phyloP scores from a whole-genome alignment of 371 early-diverging fungal genomes.

The Dichotomocladium elegans region DNA sequence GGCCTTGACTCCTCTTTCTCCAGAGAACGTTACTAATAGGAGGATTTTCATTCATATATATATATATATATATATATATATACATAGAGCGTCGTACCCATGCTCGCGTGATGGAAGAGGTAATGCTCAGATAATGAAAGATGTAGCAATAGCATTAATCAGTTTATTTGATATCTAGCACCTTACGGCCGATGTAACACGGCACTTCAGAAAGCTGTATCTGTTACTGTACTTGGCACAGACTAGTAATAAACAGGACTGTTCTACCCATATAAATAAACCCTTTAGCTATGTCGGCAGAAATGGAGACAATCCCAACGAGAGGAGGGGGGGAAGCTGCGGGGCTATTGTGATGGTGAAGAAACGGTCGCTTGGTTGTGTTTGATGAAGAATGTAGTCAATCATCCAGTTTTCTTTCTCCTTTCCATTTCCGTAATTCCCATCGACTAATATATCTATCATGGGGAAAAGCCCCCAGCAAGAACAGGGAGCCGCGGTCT shows the following conservation, averaged over 20 bases:
- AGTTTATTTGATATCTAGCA: slow-evolving; percentile 10
- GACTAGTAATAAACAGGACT: neutral
- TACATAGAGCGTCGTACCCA: slow-evolving; percentile 22
- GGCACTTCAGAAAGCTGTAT: slow-evolving; percentile 4
- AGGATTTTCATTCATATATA: neutral
- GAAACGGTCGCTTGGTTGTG: neutral
- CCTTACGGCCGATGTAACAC: slow-evolving; percentile 22
- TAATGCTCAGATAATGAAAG: neutral
- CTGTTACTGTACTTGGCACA: slow-evolving; percentile 10
- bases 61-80: neutral
- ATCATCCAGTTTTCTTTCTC: too few species aligned
- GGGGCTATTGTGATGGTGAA: too few species aligned
- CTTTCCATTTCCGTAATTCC: too few species aligned
- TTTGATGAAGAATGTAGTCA: neutral
- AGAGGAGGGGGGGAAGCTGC: too few species aligned
- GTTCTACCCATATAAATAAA: neutral
- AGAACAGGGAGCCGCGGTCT: neutral
- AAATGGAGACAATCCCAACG: too few species aligned
- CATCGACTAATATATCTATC: too few species aligned
- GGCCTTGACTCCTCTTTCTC: too few species aligned
- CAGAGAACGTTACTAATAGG: too few species aligned
- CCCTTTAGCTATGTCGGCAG: neutral
- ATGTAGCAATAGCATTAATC: neutral
- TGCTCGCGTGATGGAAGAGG: slow-evolving; percentile 32
- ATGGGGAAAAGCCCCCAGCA: too few species aligned